phyloP scores from a whole-genome alignment of 352 stramenopile species.

The Peronospora belbahrii region DNA sequence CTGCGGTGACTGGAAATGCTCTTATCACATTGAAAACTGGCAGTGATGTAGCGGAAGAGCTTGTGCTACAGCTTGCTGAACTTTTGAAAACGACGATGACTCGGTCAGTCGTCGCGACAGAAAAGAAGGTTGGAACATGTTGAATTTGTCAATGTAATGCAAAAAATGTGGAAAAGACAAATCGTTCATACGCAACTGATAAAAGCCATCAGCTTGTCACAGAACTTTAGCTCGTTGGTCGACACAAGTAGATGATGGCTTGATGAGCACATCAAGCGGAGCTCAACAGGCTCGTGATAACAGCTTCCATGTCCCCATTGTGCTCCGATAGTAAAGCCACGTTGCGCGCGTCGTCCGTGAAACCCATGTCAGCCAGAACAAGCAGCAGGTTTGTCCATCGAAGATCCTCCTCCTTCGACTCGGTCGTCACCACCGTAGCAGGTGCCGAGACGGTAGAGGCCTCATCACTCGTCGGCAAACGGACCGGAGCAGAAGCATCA shows the following conservation, averaged over 20 bases:
- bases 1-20: conserved; percentile 27
- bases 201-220: not conserved
- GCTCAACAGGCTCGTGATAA: conserved; percentile 47
- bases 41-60: conserved; percentile 34
- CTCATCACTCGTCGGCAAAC: conserved; percentile 16
- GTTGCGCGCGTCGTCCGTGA: conserved; percentile 49
- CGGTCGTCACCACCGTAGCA: conserved; percentile 15
- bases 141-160: conserved; percentile 25
- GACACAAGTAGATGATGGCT: not conserved
- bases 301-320: conserved; percentile 55
- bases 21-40: conserved; percentile 40
- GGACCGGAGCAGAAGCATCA: conserved; percentile 21
- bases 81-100: conserved; percentile 22
- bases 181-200: conserved; percentile 1
- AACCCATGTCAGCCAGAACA: conserved; percentile 62
- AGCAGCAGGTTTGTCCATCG: conserved; percentile 42
- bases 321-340: conserved; percentile 44
- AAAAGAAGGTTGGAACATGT: conserved; percentile 1
- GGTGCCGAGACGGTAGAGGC: conserved; percentile 27
- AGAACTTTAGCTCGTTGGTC: conserved; percentile 10
- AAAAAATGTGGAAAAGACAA: conserved; percentile 6
- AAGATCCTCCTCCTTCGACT: conserved; percentile 30
- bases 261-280: conserved; percentile 5
- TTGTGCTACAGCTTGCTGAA: conserved; percentile 40
- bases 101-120: conserved; percentile 1